A percentile compares a stretch with the other conserved stretches of the same genome.
phyloP scores from a whole-genome alignment of 2,329 filamentous ascomycete genomes.

The Aspergillus ustus region DNA sequence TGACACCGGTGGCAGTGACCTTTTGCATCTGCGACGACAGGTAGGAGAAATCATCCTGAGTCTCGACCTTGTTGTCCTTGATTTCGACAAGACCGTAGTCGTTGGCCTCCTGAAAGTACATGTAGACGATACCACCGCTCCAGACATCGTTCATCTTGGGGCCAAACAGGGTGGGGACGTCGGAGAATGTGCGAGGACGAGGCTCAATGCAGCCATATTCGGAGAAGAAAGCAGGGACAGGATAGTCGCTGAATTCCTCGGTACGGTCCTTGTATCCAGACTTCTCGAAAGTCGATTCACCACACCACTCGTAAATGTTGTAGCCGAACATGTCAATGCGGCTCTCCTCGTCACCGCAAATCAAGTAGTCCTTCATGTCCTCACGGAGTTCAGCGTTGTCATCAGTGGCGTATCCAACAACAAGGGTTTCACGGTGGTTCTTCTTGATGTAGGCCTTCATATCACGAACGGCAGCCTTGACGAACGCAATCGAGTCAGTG shows the following conservation, averaged over 20 bases:
- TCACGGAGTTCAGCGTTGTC: conserved; percentile 84
- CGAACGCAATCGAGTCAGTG: conserved; percentile 87
- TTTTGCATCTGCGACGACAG: conserved; percentile 72
- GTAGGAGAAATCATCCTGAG: conserved; percentile 74
- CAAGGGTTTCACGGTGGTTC: conserved; percentile 71
- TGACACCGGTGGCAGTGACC: conserved; percentile 68
- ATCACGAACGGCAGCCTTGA: conserved; percentile 97
- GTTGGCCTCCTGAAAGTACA: conserved; percentile 94
- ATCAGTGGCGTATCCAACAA: conserved; percentile 95
- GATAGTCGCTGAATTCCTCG: conserved; percentile 84
- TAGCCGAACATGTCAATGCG: conserved; percentile 98
- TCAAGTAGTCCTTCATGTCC: conserved; percentile 89
- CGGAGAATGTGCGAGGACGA: conserved; percentile 77
- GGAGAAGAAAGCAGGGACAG: conserved; percentile 95
- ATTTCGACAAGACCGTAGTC: conserved; percentile 74
- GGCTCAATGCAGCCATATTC: conserved; percentile 93
- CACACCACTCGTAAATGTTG: conserved; percentile 99
- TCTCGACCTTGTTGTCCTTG: conserved; percentile 64
- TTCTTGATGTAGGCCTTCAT: conserved; percentile 94
- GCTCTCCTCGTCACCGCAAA: conserved; percentile 71
- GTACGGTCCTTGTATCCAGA: conserved; percentile 86
- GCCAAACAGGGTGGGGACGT: conserved; percentile 81
- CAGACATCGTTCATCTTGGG: conserved; percentile 82
- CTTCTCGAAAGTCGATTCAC: conserved; percentile 72
- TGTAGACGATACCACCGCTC: conserved; percentile 97